Conservation (phyloP, 441 rosid species). For the Flueggea neowawraea region DNA sequence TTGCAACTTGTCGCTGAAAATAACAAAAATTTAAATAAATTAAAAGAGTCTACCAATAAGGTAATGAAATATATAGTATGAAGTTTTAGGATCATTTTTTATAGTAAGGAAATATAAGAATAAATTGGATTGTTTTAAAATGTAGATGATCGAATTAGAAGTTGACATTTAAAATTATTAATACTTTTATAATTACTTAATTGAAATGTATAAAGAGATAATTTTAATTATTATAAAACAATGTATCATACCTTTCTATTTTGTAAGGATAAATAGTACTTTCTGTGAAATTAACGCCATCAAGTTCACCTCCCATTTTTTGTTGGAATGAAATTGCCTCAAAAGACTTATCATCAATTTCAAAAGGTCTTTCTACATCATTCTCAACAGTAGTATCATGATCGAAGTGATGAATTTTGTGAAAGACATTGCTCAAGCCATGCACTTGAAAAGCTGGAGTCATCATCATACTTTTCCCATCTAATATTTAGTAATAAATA, state of each 20-base stretch:
- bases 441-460: slow-evolving; percentile 53
- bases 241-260: slow-evolving; percentile 63
- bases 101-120: no score
- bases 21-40: slow-evolving; percentile 16
- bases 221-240: slow-evolving; percentile 5
- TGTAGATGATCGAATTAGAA: no score
- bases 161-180: no score
- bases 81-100: no score
- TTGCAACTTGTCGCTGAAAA: slow-evolving; percentile 54
- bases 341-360: slow-evolving; percentile 35
- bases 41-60: no score
- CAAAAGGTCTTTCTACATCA: slow-evolving; percentile 37
- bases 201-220: no score
- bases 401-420: slow-evolving; percentile 32
- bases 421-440: slow-evolving; percentile 30
- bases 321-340: slow-evolving; percentile 37
- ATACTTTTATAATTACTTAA: no score
- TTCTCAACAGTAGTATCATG: slow-evolving; percentile 39
- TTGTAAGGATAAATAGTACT: slow-evolving; percentile 25
- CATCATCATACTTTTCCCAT: slow-evolving; percentile 65
- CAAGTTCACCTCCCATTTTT: slow-evolving; percentile 35
- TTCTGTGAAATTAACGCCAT: slow-evolving; percentile 31
- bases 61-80: no score
- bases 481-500: slow-evolving; percentile 33
- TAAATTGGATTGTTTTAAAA: no score